Evolutionary conservation across 345 rosid species (phyloP).

Genomic region (Camelina neglecta): DNA sequence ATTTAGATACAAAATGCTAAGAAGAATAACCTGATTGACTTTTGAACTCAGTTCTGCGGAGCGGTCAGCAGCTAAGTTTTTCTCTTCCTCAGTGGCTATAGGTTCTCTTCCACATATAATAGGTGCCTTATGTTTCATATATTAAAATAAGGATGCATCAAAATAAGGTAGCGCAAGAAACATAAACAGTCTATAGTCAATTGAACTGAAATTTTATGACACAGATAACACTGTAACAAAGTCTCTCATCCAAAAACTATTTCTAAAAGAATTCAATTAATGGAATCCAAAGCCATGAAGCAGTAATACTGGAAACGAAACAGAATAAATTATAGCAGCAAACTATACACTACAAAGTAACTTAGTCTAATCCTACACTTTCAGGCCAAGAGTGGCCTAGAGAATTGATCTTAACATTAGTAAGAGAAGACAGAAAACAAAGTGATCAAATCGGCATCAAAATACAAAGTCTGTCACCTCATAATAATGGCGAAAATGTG

Average conservation of each 20-base stretch:
- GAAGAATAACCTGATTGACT: conserved; percentile 85
- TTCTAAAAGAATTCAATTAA: not conserved
- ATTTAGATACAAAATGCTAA: conserved; percentile 27
- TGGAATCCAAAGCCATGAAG: conserved; percentile 27
- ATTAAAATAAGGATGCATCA: conserved; percentile 31
- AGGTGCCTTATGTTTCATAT: conserved; percentile 63
- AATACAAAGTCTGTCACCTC: conserved; percentile 59
- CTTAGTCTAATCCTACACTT: conserved; percentile 16
- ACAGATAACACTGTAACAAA: conserved; percentile 18
- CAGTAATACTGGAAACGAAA: conserved; percentile 24
- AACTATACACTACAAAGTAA: conserved; percentile 19
- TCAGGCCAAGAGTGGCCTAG: not conserved
- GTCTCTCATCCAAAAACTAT: conserved; percentile 21
- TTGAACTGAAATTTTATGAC: conserved; percentile 8
- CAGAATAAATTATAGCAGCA: conserved; percentile 9
- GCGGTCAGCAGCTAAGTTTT: conserved; percentile 77
- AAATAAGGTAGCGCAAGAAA: conserved; percentile 26
- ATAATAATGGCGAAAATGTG: conserved; percentile 87
- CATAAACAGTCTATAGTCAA: conserved; percentile 18
- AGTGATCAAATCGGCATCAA: conserved; percentile 16
- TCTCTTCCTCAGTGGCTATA: conserved; percentile 81
- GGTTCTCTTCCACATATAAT: conserved; percentile 99
- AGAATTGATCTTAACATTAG: conserved; percentile 3
- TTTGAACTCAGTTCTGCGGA: conserved; percentile 88
- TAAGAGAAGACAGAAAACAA: conserved; percentile 16